Evolutionary conservation across 176 grass and related monocot species (phyloP).

Genomic region (Rhipidocladum racemiflorum): DNA sequence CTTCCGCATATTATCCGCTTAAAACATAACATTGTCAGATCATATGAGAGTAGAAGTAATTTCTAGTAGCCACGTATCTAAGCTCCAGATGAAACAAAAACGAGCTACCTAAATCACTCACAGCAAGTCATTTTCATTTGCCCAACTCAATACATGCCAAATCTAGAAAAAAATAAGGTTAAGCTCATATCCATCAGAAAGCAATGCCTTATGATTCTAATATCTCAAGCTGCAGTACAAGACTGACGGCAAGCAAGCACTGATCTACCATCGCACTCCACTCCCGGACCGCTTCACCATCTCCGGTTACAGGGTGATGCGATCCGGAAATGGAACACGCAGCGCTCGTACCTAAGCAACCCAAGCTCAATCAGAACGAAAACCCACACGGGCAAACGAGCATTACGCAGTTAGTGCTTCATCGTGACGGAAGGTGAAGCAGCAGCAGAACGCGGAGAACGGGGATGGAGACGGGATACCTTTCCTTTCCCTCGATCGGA

Average conservation of each 20-base stretch:
- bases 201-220: not conserved
- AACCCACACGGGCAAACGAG: not conserved
- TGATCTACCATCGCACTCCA: not conserved
- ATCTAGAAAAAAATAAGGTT: not conserved
- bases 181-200: not conserved
- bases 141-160: not conserved
- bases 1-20: not conserved
- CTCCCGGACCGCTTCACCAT: not conserved
- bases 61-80: not conserved
- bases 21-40: not conserved
- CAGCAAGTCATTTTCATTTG: too few relatives aligned
- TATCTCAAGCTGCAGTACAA: not conserved
- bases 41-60: not conserved
- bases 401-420: not conserved
- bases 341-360: not conserved
- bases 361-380: not conserved
- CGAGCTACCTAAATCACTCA: not conserved
- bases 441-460: not conserved
- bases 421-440: not conserved
- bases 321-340: not conserved
- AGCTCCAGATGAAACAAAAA: not conserved
- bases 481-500: not conserved
- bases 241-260: not conserved
- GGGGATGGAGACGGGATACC: not conserved
- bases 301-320: not conserved